Base-by-base conservation (phyloP, 257 asterid genomes). In the Solanum chiquidenum region DNA sequence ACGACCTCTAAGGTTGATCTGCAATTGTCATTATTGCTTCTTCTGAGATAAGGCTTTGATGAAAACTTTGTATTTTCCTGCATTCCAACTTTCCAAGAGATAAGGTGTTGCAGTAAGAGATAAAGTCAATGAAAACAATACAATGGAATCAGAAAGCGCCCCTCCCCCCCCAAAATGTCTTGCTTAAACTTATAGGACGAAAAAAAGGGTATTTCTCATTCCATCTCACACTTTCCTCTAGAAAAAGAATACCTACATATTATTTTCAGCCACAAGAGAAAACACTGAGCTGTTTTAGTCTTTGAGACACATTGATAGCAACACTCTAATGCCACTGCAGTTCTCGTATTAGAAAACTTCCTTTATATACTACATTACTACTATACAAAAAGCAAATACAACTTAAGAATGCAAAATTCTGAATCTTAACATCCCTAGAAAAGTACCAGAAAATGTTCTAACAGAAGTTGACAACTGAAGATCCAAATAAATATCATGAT, bases 1-100 rank as follows among this genome's bases (percentile, higher is more conserved):
- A 25, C 14, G 7, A 13, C 14, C 84, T 79, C 64, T 79, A 42
- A 79, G 62, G 62, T 25, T 27, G n/a, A 44, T 13, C 62, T 44
- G 8, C 37, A 20, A 25, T 21, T 42, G 62, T 16, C 2, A 25
- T 27, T 79, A 14, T 2, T 40, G 60, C 60, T 37, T 27, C 60
- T 38, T 79, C 66, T 44, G 38, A 42, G 60, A 52, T 52, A 16
- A 52, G 23, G 60, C 60, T 52, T 52, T 52, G 23, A 52, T 95
- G 91, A 95, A 96, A 68, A 96, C 99, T 91, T 96, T 96, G 91
- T 96, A 95, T 84, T 95, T 95, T 83, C 98, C 98, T 96, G 94
- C 93, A 91, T 46, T 46, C 58, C 58, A 46, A 46, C 20, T 46
- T 84, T 84, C 35, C 35, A 44, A 23, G 27, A 44, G 85, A 44